Conservation (phyloP, 1,284 basidiomycete genomes). For the Microstroma glucosiphilum region DNA sequence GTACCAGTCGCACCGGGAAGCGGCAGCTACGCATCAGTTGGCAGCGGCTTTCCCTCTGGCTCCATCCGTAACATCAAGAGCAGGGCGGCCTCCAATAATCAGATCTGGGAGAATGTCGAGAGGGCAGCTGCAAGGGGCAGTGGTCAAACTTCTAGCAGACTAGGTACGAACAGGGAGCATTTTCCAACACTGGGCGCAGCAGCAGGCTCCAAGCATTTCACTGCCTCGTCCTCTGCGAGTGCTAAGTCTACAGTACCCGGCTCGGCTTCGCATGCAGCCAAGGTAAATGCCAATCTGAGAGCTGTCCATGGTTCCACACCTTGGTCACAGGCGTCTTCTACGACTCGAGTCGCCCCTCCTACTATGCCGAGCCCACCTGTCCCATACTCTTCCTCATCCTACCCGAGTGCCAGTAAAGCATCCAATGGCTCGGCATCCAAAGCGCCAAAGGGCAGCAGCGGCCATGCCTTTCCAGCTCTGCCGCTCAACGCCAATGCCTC, state of each 20-base stretch:
- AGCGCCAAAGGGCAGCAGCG: conserved; percentile 4
- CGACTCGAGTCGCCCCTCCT: conserved; percentile 4
- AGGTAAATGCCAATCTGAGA: neutral
- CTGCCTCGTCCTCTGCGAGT: neutral
- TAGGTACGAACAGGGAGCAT: conserved; percentile 19
- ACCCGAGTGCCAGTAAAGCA: neutral
- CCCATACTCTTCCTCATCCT: neutral
- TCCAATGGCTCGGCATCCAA: neutral
- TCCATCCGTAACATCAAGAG: conserved; percentile 77
- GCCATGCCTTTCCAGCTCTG: conserved; percentile 24
- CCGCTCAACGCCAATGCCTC: conserved; percentile 29
- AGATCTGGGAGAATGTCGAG: conserved; percentile 80
- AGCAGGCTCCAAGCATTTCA: neutral
- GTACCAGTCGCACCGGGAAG: conserved; percentile 13
- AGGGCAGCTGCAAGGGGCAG: conserved; percentile 60
- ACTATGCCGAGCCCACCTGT: conserved; percentile 15
- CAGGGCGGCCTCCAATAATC: conserved; percentile 59
- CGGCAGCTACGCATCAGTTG: conserved; percentile 11
- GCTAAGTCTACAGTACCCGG: conserved; percentile 26
- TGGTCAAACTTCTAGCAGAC: conserved; percentile 15
- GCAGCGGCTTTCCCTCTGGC: conserved; percentile 54
- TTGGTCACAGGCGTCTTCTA: conserved; percentile 10
- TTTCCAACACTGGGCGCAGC: conserved; percentile 29
- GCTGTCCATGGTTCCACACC: conserved; percentile 10
- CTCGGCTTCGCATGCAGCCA: conserved; percentile 28